These are phyloP conservation scores for Leccinum olivaceopallidum DNA, from an alignment of 768 basidiomycete species.

Conservation along the genomic window DNA sequence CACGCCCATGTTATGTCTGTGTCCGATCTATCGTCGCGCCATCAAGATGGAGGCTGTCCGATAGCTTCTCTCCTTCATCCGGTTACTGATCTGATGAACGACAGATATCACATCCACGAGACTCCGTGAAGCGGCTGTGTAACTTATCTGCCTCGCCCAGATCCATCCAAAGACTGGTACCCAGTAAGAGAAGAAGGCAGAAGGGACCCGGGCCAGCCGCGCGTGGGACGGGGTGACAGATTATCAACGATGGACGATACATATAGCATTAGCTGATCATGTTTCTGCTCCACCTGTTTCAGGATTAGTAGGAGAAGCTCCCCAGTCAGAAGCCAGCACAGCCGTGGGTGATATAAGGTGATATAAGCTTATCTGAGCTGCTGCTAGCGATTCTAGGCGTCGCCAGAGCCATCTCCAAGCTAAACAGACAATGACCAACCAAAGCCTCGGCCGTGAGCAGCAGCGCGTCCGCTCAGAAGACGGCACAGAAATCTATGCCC, in stretches of 20 bases:
- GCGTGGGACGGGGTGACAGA: neutral
- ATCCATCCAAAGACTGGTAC: neutral
- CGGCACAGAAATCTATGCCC: constrained; percentile 9
- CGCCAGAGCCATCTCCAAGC: neutral
- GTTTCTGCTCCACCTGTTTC: neutral
- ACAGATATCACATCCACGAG: neutral
- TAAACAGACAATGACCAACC: neutral
- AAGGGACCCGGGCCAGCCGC: neutral
- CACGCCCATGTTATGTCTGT: neutral
- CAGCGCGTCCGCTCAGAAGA: constrained; percentile 2
- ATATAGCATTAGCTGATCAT: neutral
- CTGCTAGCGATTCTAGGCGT: neutral
- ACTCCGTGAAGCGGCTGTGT: neutral
- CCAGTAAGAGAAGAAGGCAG: neutral
- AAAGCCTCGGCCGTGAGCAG: neutral
- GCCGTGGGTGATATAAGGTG: neutral
- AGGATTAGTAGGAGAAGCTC: neutral
- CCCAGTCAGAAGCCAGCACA: neutral
- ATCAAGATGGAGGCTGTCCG: neutral
- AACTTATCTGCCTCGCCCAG: neutral
- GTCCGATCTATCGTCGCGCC: neutral
- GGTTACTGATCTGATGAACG: neutral
- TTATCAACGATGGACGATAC: neutral
- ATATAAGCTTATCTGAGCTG: neutral
- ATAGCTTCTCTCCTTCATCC: neutral